These are phyloP conservation scores for Microsporum audouinii DNA, from an alignment of 2,329 filamentous ascomycete genomes.

Conservation along the genomic window DNA sequence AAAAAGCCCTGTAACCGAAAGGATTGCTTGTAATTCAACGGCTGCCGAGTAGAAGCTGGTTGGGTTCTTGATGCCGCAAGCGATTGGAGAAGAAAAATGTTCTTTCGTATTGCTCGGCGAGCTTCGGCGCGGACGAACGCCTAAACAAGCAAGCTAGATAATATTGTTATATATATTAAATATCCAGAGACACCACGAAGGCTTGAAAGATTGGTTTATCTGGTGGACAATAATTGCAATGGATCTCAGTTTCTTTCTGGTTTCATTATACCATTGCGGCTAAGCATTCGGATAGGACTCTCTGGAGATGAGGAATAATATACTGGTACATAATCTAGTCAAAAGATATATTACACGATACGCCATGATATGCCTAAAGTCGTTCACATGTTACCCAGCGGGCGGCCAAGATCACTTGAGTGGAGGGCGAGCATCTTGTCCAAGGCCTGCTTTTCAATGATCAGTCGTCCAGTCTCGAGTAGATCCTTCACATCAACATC, in stretches of 20 bases:
- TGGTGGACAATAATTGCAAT: too few species aligned
- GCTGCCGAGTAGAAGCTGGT: neutral
- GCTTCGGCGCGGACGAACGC: neutral
- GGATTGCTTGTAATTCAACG: neutral
- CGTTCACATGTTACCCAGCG: constrained; percentile 13
- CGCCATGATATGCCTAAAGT: constrained; percentile 19
- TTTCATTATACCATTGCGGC: too few species aligned
- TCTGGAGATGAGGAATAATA: neutral
- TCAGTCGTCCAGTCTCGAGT: constrained; percentile 68
- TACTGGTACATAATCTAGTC: constrained; percentile 1
- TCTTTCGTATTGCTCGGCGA: neutral
- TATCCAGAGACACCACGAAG: too few species aligned
- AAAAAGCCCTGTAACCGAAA: neutral
- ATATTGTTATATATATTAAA: too few species aligned
- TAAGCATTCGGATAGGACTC: too few species aligned
- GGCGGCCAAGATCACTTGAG: constrained; percentile 31
- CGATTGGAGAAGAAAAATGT: neutral
- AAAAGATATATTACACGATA: constrained; percentile 15
- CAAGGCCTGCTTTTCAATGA: constrained; percentile 75
- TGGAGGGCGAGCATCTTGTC: constrained; percentile 62
- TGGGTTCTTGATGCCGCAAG: neutral
- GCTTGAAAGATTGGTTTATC: too few species aligned
- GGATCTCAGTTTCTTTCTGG: too few species aligned
- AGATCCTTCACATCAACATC: constrained; percentile 95
- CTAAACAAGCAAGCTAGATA: neutral